Evolutionary conservation across 345 rosid species (phyloP), one percentile per base, ranked within the genome.

Genomic region (Erodium maritimum): DNA sequence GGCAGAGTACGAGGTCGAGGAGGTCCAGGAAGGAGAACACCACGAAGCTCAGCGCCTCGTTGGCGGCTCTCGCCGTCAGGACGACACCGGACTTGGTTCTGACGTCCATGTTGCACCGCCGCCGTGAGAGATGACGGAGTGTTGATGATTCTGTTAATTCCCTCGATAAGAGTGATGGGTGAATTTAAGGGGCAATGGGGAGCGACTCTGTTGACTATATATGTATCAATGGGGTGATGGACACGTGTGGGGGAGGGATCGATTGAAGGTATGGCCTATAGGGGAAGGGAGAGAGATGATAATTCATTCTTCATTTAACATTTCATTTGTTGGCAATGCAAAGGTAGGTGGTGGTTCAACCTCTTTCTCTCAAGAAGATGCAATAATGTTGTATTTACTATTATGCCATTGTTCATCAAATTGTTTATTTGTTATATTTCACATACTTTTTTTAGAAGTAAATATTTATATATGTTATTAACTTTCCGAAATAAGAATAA

Each of bases 1-100:
- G 64, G 65, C 99, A 94, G 3, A 94, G 76, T 17, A 76, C 53
- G 50, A 67, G 52, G 73, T 94, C 96, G 22, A 94, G 61, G 21
- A 94, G 70, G 82, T 94, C 99, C 0, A 94, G 85, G 56, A 83
- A 50, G 42, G 78, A 83, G 68, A 90, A 94, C 55, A 90, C 91
- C 18, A 87, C 10, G 80, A 94, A 85, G 77, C 99, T 90, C 52
- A 79, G 62, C 3, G 66, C 75, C 61, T 79, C 72, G 57, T 82
- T 82, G 5, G 77, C 11, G 69, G 68, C 58, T 57, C 61, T 67
- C 50, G 86, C 88, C 16, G 48, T 12, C 17, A 12, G 14, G 0
- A 11, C 16, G 3, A 42, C 3, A 42, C 8, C 17, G 48, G 48
- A 42, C 48, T 42, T 42, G 48, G 48, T 12, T 42, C 17, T 42